A percentile compares a stretch with the other conserved stretches of the same genome.
Evolutionary conservation across 2,329 filamentous ascomycete genomes (phyloP).

Genomic region (Calonectria pauciramosa): DNA sequence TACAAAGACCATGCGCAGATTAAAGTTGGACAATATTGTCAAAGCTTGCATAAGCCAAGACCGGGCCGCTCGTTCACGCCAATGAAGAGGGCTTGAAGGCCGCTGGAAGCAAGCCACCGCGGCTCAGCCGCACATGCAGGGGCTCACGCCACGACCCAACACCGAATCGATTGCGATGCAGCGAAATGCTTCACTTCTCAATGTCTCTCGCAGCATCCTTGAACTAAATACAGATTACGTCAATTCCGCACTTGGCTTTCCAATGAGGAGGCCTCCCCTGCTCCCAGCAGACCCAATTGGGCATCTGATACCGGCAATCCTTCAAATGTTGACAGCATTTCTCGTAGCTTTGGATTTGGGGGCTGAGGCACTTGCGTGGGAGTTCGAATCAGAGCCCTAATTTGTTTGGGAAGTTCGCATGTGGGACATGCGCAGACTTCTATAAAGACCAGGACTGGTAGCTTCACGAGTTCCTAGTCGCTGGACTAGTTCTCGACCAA

Average conservation of each 20-base stretch:
- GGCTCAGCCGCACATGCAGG: constrained; percentile 2
- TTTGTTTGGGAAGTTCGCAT: not conserved
- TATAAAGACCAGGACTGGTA: not conserved
- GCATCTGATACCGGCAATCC: not conserved
- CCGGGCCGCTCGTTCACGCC: not conserved
- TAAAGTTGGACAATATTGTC: not conserved
- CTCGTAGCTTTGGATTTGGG: not conserved
- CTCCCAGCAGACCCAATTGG: not conserved
- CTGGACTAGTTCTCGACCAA: not conserved
- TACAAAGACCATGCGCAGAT: not conserved
- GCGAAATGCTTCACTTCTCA: not conserved
- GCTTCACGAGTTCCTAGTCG: not conserved
- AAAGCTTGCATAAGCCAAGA: not conserved
- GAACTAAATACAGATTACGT: not conserved
- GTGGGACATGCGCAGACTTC: not conserved
- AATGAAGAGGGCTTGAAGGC: not conserved
- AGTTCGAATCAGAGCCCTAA: too few species aligned
- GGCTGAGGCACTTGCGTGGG: not conserved
- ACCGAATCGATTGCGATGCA: not conserved
- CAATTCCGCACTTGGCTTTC: not conserved
- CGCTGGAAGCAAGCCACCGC: not conserved
- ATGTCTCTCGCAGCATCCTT: not conserved
- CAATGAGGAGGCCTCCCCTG: not conserved
- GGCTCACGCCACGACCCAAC: not conserved
- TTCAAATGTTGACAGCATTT: not conserved